These are phyloP conservation scores for Pseudogymnoascus sp. DNA, from an alignment of 2,329 filamentous ascomycete species.

Conservation along the genomic window DNA sequence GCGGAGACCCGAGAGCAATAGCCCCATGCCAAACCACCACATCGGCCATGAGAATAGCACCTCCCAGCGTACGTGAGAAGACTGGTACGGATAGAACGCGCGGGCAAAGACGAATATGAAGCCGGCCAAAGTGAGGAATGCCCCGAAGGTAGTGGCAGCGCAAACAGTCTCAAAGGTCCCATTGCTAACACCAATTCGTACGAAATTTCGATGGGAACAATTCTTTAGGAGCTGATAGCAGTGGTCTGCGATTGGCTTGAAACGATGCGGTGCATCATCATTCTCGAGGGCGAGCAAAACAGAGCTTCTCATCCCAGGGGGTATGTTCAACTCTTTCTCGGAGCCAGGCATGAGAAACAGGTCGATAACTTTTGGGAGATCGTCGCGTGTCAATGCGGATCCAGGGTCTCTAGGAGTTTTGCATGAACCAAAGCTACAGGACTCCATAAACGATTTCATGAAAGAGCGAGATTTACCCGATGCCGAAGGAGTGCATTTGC, in stretches of 20 bases:
- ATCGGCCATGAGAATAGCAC: conserved; percentile 37
- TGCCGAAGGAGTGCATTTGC: background rate
- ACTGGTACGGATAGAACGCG: conserved; percentile 25
- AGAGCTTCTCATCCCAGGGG: conserved; percentile 33
- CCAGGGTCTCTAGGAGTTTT: background rate
- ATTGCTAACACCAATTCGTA: conserved; percentile 46
- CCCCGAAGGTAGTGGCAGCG: conserved; percentile 37
- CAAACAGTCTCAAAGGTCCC: conserved; percentile 43
- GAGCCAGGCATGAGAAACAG: conserved; percentile 35
- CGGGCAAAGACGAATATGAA: conserved; percentile 35
- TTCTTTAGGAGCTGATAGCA: conserved; percentile 39
- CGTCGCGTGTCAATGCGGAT: conserved; percentile 16
- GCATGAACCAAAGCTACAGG: background rate
- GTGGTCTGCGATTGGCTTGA: conserved; percentile 39
- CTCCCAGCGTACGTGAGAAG: conserved; percentile 33
- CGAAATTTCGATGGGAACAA: conserved; percentile 43
- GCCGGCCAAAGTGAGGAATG: conserved; percentile 33
- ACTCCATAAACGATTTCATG: background rate
- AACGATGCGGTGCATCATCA: conserved; percentile 30
- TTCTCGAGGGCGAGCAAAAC: conserved; percentile 31
- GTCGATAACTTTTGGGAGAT: conserved; percentile 34
- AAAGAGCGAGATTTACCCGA: background rate
- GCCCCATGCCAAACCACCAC: conserved; percentile 37
- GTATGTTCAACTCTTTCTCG: conserved; percentile 41
- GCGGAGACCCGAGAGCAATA: conserved; percentile 37